Evolutionary conservation across 2,329 filamentous ascomycete species (phyloP), one percentile per base, ranked within the genome.

Genomic region (Parastagonospora avenae): DNA sequence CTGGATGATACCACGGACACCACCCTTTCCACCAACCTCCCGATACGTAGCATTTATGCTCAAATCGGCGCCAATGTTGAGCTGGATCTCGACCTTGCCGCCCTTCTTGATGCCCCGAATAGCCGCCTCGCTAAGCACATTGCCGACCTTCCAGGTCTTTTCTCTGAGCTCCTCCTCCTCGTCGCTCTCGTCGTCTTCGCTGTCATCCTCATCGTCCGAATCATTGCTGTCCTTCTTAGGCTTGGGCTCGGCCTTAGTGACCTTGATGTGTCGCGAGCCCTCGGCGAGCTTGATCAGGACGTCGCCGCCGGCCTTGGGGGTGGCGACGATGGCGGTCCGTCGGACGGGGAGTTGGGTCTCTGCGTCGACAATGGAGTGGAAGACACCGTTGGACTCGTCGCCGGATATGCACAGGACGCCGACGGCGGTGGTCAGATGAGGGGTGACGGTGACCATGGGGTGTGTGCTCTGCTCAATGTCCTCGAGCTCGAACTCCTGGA

Each of bases 401-500:
- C 79, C 81, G 11, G 80, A 79, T 50, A 85, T 78, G 63, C 87
- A 85, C 57, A 96, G 82, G 46, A 97, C 89, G 73, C 94, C 94
- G 57, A 99, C 90, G 56, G 93, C 90, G 71, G 92, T 89, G 64
- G 85, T 82, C 57, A 96, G 87, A 79, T 99, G 94, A 66, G 92
- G 91, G 45, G 95, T 92, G 12, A 92, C 93, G 30, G 93, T 97
- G 59, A 99, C 92, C 71, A 92, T 91, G 45, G 94, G 88, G 80
- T 99, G 93, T 41, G 92, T 96, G 57, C 91, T 96, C 82, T 97
- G 92, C 73, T 95, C 90, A 64, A 99, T 95, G 72, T 97, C 93
- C 61, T 91, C 87, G 63, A 86, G 83, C 67, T 99, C 94, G 76
- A 96, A 99, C 76, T 96, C 93, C 75, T 92, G 87, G 74, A 99